These are phyloP conservation scores for Venturia nashicola DNA, from an alignment of 2,329 filamentous ascomycete species.

Conservation along the genomic window DNA sequence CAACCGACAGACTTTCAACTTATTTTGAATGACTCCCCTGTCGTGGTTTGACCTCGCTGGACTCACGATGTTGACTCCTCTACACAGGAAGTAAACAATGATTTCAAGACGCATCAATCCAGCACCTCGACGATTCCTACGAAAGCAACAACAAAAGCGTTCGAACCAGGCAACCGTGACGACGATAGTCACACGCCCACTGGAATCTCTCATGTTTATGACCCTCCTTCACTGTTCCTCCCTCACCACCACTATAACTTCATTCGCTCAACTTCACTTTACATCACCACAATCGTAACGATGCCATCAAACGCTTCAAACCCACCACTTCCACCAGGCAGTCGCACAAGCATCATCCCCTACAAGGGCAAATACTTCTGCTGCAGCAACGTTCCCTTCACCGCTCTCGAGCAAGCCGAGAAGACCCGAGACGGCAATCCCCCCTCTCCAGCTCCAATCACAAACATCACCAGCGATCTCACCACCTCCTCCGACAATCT, in stretches of 20 bases:
- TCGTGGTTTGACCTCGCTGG: not conserved
- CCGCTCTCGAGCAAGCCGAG: not conserved
- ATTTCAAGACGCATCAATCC: not conserved
- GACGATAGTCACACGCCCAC: not conserved
- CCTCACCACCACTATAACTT: not conserved
- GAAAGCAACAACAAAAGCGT: not conserved
- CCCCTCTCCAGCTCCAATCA: not conserved
- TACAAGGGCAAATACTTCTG: not conserved
- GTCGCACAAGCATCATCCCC: not conserved
- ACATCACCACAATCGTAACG: not conserved
- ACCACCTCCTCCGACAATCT: not conserved
- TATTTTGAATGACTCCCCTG: not conserved
- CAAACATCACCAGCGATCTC: not conserved
- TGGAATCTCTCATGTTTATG: not conserved
- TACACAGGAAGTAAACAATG: not conserved
- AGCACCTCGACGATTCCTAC: not conserved
- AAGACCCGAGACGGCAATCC: not conserved
- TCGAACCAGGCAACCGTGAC: not conserved
- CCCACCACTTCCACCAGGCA: not conserved
- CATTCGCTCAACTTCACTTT: not conserved
- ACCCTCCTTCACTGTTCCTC: not conserved
- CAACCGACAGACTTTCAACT: not conserved
- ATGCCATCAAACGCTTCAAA: not conserved
- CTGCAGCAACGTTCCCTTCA: not conserved
- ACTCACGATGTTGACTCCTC: not conserved